Conservation (phyloP, 2,329 filamentous ascomycete species). For the Nemania sp. region DNA sequence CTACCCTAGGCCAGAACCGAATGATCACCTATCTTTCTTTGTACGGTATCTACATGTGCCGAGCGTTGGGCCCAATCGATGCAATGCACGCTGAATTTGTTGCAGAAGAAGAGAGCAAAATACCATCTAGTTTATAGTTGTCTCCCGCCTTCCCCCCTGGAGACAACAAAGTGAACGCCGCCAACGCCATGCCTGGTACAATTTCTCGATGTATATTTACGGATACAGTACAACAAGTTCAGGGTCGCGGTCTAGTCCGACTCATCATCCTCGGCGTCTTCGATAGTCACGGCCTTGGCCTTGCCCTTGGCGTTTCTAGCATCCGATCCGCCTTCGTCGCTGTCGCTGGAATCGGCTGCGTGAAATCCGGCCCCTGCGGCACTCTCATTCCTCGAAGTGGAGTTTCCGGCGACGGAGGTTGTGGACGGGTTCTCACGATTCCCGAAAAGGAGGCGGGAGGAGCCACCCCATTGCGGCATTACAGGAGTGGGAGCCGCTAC, state of each 20-base stretch:
- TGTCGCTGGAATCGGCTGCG: conserved; percentile 17
- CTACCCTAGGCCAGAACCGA: too few relatives aligned
- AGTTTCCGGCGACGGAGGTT: conserved; percentile 9
- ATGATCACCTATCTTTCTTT: conserved; percentile 12
- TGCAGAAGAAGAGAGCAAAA: conserved; percentile 8
- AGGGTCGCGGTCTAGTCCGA: conserved; percentile 21
- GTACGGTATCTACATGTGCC: conserved; percentile 5
- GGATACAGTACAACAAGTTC: conserved; percentile 35
- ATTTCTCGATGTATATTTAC: conserved; percentile 25
- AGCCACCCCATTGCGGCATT: conserved; percentile 56
- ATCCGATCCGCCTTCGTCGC: conserved; percentile 30
- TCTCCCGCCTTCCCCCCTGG: conserved; percentile 2
- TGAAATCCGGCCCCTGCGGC: neutral
- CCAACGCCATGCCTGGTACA: conserved; percentile 42
- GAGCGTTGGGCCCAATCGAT: conserved; percentile 18
- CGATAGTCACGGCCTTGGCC: conserved; percentile 38
- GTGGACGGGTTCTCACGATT: conserved; percentile 33
- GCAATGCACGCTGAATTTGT: conserved; percentile 10
- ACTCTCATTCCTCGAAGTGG: conserved; percentile 14
- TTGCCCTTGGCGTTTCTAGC: conserved; percentile 30
- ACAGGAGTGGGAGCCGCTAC: conserved; percentile 56
- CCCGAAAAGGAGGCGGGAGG: conserved; percentile 53
- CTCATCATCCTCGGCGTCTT: conserved; percentile 30
- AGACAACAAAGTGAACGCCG: conserved; percentile 31
- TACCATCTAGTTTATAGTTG: conserved; percentile 9